These are phyloP conservation scores for Chenopodium suecicum DNA, from an alignment of 148 eudicot species.

Conservation along the genomic window DNA sequence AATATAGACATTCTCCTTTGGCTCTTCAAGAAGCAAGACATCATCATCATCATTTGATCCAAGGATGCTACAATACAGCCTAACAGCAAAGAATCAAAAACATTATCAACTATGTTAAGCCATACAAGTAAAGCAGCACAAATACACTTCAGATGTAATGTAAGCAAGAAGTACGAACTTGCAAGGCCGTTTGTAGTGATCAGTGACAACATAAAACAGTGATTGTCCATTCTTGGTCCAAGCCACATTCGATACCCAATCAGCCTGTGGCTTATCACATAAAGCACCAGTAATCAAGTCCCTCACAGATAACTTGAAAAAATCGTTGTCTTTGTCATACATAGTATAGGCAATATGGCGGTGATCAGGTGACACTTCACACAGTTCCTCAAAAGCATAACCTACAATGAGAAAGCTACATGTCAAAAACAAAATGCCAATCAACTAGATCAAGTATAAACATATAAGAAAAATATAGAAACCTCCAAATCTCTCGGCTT, in stretches of 20 bases:
- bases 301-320: conserved; percentile 75
- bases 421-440: conserved; percentile 2
- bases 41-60: conserved; percentile 51
- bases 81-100: conserved; percentile 29
- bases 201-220: conserved; percentile 79
- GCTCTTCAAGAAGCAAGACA: conserved; percentile 43
- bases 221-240: conserved; percentile 81
- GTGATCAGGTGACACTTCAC: conserved; percentile 95
- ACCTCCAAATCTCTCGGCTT: conserved; percentile 97
- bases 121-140: neutral
- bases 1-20: conserved; percentile 63
- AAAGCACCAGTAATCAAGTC: conserved; percentile 68
- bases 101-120: conserved; percentile 1
- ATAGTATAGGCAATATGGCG: conserved; percentile 85
- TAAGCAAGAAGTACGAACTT: conserved; percentile 40
- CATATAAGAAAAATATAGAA: neutral
- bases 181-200: conserved; percentile 79
- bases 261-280: conserved; percentile 85
- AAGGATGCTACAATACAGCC: conserved; percentile 69
- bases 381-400: conserved; percentile 86
- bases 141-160: neutral
- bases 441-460: neutral
- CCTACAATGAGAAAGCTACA: conserved; percentile 39
- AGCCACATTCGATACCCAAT: conserved; percentile 77
- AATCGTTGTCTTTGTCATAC: conserved; percentile 94